Base-by-base conservation (phyloP, 1,139 yeast species). In the Kurtzmaniella quercitrusa region DNA sequence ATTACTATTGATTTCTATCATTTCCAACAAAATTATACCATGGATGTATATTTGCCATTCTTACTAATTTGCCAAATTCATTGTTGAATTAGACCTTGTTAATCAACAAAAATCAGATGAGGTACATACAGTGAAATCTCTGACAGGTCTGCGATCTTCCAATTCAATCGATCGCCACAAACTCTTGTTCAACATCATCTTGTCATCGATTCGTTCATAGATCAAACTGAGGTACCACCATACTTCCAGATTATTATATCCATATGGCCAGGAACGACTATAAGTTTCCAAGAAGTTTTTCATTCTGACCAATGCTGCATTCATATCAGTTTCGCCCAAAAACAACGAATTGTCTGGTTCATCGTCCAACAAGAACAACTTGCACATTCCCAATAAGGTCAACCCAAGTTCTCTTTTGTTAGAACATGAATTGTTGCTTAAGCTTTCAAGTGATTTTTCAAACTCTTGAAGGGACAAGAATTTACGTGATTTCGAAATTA, bases 171-270 rank as follows among this genome's bases (percentile, higher is more conserved):
- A 76, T 54, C 68, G 76, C 83, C 91, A 80, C 48, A 86, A 66
- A 22, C 85, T 72, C 41, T 68, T 59, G 21, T 76, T 74, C 45
- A 81, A 71, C 43, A 76, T 67, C 2, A 69, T 63, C 45, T 66
- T 68, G 53, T 85, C 88, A 38, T 78, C 84, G 38, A 79, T 69
- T 21, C 59, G 65, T 51, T 84, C 93, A 56, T 84, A 84, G 32
- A 85, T 71, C 51, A 74, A 66, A 3, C 89, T 78, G 48, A 88
- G 68, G 46, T 77, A 74, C 74, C 80, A 83, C 88, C 94, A 86
- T 12, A 84, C 74, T 57, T 88, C 96, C 1, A 87, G 68, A 26
- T 71, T 68, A 53, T 76, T 76, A 47, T 74, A 65, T 2, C 88
- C 94, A 36, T 49, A 69, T 53, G 56, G 82, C 78, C 60, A 82